Evolutionary conservation across 1,284 basidiomycete species (phyloP).

Genomic region (Boletellus dicymbophilus): DNA sequence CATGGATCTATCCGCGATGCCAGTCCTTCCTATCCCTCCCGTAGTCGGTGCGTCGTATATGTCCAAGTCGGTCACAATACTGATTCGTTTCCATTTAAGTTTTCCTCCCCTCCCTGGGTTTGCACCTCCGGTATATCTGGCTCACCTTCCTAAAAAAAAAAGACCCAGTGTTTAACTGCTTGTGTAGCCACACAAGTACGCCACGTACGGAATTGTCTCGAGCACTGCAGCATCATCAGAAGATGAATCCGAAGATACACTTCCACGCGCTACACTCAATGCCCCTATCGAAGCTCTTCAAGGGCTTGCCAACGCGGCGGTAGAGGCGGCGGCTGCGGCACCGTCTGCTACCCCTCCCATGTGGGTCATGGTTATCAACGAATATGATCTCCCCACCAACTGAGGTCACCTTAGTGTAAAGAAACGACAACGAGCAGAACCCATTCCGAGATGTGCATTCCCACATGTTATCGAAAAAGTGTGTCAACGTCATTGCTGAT

Average conservation of each 20-base stretch:
- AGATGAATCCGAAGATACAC: slow-evolving; percentile 85
- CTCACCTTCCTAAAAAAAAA: neutral
- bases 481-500: slow-evolving; percentile 3
- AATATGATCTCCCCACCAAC: slow-evolving; percentile 13
- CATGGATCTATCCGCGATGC: slow-evolving; percentile 27
- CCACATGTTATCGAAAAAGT: slow-evolving; percentile 85
- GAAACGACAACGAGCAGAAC: slow-evolving; percentile 87
- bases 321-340: slow-evolving; percentile 85
- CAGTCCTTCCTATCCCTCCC: slow-evolving; percentile 20
- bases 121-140: slow-evolving; percentile 72
- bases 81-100: slow-evolving; percentile 18
- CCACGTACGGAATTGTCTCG: slow-evolving; percentile 86
- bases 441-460: slow-evolving; percentile 82
- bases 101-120: slow-evolving; percentile 90
- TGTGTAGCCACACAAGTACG: slow-evolving; percentile 81
- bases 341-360: slow-evolving; percentile 42
- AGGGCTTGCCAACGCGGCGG: slow-evolving; percentile 90
- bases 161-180: neutral
- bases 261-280: slow-evolving; percentile 78
- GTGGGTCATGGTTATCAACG: slow-evolving; percentile 27
- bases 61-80: slow-evolving; percentile 2
- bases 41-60: slow-evolving; percentile 38
- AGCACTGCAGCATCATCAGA: slow-evolving; percentile 82
- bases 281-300: slow-evolving; percentile 94
- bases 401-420: slow-evolving; percentile 55